A percentile compares a stretch with the other conserved stretches of the same genome.
phyloP scores from a whole-genome alignment of 345 rosid genomes.

The Pelargonium nanum region DNA sequence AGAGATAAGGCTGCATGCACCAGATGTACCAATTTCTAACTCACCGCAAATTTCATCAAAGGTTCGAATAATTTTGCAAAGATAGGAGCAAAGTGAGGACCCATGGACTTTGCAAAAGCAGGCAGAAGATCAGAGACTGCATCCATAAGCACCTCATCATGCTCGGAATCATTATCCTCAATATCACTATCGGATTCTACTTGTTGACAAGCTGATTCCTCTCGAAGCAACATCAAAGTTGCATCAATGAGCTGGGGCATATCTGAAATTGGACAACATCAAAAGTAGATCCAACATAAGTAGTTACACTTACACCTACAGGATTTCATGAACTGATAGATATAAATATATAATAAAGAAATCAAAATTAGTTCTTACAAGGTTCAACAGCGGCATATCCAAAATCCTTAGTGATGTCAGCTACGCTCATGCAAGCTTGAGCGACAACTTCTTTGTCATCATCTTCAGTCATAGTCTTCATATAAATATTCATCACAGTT shows the following conservation, averaged over 20 bases:
- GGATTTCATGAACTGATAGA: background rate
- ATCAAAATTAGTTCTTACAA: constrained; percentile 43
- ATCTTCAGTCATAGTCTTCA: constrained; percentile 80
- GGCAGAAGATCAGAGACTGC: constrained; percentile 98
- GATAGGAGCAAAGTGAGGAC: constrained; percentile 79
- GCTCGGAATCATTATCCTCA: constrained; percentile 68
- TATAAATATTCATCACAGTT: constrained; percentile 61
- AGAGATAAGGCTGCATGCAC: background rate
- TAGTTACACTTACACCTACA: background rate
- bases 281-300: constrained; percentile 13
- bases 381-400: constrained; percentile 69
- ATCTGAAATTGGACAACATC: constrained; percentile 38
- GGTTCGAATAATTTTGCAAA: constrained; percentile 83
- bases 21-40: constrained; percentile 16
- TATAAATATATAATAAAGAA: background rate
- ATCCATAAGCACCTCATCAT: constrained; percentile 97
- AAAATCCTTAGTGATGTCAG: constrained; percentile 78
- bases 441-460: constrained; percentile 98
- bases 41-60: constrained; percentile 86
- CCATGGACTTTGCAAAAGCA: constrained; percentile 94
- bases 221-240: constrained; percentile 57
- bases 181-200: constrained; percentile 63
- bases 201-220: constrained; percentile 88
- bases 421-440: constrained; percentile 79
- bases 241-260: constrained; percentile 67